Conservation (phyloP, 768 basidiomycete genomes). For the Suillus ampliporus region DNA sequence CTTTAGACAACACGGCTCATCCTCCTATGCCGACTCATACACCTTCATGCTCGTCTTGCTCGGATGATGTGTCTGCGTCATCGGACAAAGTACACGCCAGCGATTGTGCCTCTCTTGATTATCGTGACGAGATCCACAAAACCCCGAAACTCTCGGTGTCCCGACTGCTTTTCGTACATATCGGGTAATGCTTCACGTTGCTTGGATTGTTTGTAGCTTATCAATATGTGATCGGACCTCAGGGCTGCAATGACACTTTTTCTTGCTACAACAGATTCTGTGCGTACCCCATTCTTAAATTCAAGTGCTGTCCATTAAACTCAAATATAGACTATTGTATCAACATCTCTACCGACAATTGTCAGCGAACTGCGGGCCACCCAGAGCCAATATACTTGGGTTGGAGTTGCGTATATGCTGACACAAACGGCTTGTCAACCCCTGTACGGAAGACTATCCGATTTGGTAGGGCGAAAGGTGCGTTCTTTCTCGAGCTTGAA, state of each 20-base stretch:
- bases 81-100: conserved; percentile 19
- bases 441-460: conserved; percentile 79
- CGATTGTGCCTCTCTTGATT: conserved; percentile 33
- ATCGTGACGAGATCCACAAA: conserved; percentile 22
- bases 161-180: conserved; percentile 66
- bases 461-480: conserved; percentile 82
- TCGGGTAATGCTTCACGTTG: conserved; percentile 55
- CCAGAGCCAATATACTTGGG: conserved; percentile 82
- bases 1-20: neutral
- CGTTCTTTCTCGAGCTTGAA: conserved; percentile 21
- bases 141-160: conserved; percentile 50
- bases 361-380: conserved; percentile 70
- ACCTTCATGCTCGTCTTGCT: conserved; percentile 17
- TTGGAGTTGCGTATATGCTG: conserved; percentile 83
- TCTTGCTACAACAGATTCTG: conserved; percentile 86
- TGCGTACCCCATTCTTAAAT: conserved; percentile 41
- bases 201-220: conserved; percentile 19
- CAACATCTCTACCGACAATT: conserved; percentile 84
- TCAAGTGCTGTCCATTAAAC: conserved; percentile 15
- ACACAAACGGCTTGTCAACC: conserved; percentile 89
- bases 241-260: conserved; percentile 84
- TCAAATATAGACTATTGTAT: conserved; percentile 64
- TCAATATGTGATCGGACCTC: conserved; percentile 10
- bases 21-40: neutral
- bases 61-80: conserved; percentile 25